These are phyloP conservation scores for Cyclotella choctawhatcheeana DNA, from an alignment of 108 stramenopile genomes.

Conservation along the genomic window DNA sequence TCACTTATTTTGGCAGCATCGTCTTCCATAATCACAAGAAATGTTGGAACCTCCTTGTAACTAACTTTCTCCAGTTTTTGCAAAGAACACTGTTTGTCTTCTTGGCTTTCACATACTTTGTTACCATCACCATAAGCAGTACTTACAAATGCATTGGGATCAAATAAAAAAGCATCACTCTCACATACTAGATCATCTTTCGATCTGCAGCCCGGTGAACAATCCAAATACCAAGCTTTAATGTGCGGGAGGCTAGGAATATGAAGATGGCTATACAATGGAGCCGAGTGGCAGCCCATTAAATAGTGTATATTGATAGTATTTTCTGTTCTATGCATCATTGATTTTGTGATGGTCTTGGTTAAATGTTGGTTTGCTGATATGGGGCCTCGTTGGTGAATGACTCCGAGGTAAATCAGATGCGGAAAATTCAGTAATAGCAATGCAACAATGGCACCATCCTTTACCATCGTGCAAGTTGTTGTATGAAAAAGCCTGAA, in stretches of 20 bases:
- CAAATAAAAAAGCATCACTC: conserved; percentile 66
- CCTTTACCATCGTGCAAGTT: not conserved
- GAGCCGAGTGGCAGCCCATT: conserved; percentile 87
- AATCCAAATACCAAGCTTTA: conserved; percentile 74
- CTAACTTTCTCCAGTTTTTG: not conserved
- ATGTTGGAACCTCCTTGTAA: conserved; percentile 16
- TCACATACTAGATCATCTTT: conserved; percentile 62
- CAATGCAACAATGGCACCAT: conserved; percentile 40
- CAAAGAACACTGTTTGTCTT: not conserved
- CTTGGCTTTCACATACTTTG: not conserved
- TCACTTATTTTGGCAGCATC: conserved; percentile 27
- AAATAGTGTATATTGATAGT: conserved; percentile 51
- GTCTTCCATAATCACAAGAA: conserved; percentile 47
- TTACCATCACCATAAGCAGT: conserved; percentile 14
- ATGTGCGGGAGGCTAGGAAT: conserved; percentile 40
- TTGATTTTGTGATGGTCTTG: conserved; percentile 34
- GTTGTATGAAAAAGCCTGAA: not conserved
- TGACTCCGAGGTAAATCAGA: conserved; percentile 62
- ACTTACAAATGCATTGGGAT: conserved; percentile 66
- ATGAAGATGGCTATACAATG: conserved; percentile 83
- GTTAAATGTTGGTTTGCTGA: conserved; percentile 63
- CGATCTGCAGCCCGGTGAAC: conserved; percentile 75
- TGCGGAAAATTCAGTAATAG: conserved; percentile 57
- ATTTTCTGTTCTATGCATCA: conserved; percentile 3
- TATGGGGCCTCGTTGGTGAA: conserved; percentile 83